Evolutionary conservation across 768 basidiomycete genomes (phyloP), one percentile per base, ranked within the genome.

Genomic region (Chalciporus chontae): DNA sequence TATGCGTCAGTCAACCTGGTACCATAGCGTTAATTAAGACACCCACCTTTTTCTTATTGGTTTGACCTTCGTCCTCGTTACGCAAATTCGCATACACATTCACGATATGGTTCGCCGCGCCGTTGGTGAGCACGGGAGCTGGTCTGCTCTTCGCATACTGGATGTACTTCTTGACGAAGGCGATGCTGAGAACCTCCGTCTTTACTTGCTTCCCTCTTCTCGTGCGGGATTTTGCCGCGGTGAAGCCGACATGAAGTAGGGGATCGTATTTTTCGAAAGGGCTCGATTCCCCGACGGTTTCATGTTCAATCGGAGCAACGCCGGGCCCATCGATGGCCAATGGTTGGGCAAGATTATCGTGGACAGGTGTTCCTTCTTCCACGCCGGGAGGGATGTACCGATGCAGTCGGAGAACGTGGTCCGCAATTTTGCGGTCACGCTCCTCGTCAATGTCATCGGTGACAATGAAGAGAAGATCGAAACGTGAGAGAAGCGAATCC

Each of bases 221-320:
- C 40, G 78, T 79, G 47, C 78, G 78, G 43, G 78, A 72, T 37
- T 66, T 62, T 14, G 71, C 62, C 11, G 72, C 73, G 14, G 73
- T 73, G 51, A 94, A 76, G 37, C 91, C 94, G 49, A 92, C 81
- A 60, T 98, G 96, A 45, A 99, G 72, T 24, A 99, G 78, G 9
- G 95, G 94, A 69, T 98, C 94, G 70, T 84, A 98, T 70, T 97
- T 98, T 67, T 99, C 93, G 62, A 90, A 98, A 2, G 93, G 90
- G 52, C 84, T 85, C 10, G 71, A 68, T 45, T 76, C 80, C 41
- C 56, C 61, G 32, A 60, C 62, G 15, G 60, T 62, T 10, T 71
- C 71, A 10, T 68, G 62, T 32, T 76, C 71, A 13, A 77, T 72
- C 11, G 64, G 58, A 31, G 60, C 55, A 15, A 68, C 67, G 8